Evolutionary conservation across 805 yeast species (phyloP), one percentile per base, ranked within the genome.

Genomic region (Blastobotrys terrestris): DNA sequence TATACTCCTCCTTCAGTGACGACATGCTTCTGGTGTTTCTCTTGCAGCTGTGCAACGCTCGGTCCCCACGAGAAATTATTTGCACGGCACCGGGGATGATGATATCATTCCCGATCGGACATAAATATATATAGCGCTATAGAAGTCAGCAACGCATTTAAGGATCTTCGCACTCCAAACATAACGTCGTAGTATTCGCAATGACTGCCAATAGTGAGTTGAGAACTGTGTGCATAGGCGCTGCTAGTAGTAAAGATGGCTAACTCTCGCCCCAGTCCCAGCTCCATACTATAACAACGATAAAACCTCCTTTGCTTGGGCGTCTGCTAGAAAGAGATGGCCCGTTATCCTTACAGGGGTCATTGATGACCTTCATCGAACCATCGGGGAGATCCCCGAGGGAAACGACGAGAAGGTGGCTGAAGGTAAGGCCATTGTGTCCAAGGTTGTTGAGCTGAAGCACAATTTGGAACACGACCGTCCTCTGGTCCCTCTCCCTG

Each of bases 271-370:
- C 11, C 11, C 31, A 58, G 58, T 62, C 51, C 62, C 55, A 14
- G 53, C 60, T 8, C 63, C 63, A 3, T 87, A 84, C 66, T 74
- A 69, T 64, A 87, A 85, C 67, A 77, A 77, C 65, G 95, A 89
- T 63, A 68, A 74, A 40, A 77, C 76, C 53, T 87, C 97, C 2
- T 94, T 94, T 67, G 98, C 96, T 7, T 82, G 78, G 64, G 74
- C 80, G 39, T 90, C 98, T 0, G 85, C 87, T 7, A 76, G 80
- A 57, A 73, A 75, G 39, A 83, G 99, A 68, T 94, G 98, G 97
- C 92, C 96, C 26, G 81, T 80, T 52, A 88, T 94, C 58, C 64
- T 91, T 46, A 74, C 78, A 26, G 86, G 84, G 18, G 81, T 84
- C 16, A 72, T 87, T 45, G 78, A 75, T 22, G 97, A 91, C 64